Conservation (phyloP, 345 rosid species). For the Eucalyptus victrix region DNA sequence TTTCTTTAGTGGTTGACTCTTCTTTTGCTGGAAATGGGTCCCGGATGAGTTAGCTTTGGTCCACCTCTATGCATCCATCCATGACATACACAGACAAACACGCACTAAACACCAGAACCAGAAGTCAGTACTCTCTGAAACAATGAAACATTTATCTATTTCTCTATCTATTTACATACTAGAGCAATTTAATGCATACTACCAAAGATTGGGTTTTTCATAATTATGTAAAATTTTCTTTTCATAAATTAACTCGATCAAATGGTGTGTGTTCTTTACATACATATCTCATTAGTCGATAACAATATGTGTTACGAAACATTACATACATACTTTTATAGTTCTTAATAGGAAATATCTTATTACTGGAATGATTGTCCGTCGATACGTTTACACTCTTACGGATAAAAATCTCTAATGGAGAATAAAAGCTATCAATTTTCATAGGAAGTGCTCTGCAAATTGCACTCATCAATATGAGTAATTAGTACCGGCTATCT, state of each 20-base stretch:
- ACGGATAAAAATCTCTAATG: not conserved
- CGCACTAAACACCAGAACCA: not conserved
- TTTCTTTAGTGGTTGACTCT: conserved; percentile 34
- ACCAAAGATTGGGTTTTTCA: not conserved
- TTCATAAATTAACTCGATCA: not conserved
- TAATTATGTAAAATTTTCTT: not conserved
- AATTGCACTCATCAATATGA: not conserved
- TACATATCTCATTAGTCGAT: not conserved
- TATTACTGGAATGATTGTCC: accelerated
- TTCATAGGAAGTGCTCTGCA: not conserved
- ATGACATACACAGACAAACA: conserved; percentile 9
- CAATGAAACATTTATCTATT: not conserved
- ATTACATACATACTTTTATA: not conserved
- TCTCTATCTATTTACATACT: not conserved
- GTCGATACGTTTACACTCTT: not conserved
- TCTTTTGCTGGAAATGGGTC: conserved; percentile 15
- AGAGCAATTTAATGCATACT: not conserved
- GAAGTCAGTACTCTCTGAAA: not conserved
- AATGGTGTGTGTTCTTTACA: not conserved
- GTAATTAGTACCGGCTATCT: not conserved
- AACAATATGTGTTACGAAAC: not conserved
- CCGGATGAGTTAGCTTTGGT: conserved; percentile 2
- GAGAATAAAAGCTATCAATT: not conserved
- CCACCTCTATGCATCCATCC: conserved; percentile 18
- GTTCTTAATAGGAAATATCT: not conserved